These are phyloP conservation scores for Arthrobotrys conoides DNA, from an alignment of 2,329 filamentous ascomycete genomes.

Conservation along the genomic window DNA sequence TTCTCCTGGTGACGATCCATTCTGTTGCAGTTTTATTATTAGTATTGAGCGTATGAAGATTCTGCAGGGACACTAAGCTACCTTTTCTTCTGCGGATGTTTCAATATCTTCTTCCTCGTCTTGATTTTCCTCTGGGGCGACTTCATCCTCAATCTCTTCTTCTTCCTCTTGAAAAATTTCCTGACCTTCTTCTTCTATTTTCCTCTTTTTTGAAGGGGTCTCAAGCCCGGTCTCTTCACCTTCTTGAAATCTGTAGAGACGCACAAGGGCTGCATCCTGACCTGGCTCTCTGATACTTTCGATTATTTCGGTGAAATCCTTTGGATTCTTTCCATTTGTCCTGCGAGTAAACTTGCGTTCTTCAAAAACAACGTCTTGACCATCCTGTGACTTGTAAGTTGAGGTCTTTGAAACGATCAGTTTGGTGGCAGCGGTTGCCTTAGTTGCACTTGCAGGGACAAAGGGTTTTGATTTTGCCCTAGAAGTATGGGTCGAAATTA, in stretches of 20 bases:
- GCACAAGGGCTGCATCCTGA: slow-evolving; percentile 4
- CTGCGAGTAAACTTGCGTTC: slow-evolving; percentile 28
- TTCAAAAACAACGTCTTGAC: slow-evolving; percentile 20
- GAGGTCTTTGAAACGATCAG: slow-evolving; percentile 5
- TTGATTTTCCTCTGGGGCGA: background rate
- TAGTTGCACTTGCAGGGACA: slow-evolving; percentile 38
- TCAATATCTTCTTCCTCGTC: background rate
- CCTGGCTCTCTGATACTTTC: slow-evolving; percentile 23
- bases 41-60: background rate
- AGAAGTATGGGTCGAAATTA: slow-evolving; percentile 39
- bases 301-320: slow-evolving; percentile 32
- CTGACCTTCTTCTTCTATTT: background rate
- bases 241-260: slow-evolving; percentile 43
- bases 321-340: slow-evolving; percentile 13
- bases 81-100: background rate
- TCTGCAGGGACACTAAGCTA: background rate
- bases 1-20: background rate
- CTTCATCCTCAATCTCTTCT: background rate
- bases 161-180: background rate
- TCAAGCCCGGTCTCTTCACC: slow-evolving; percentile 5
- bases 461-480: slow-evolving; percentile 39
- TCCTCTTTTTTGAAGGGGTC: slow-evolving; percentile 7
- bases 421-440: slow-evolving; percentile 25
- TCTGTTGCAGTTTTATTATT: background rate
- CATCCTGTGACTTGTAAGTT: slow-evolving; percentile 5